phyloP scores from a whole-genome alignment of 2,329 filamentous ascomycete genomes.

The Neonectria hederae region DNA sequence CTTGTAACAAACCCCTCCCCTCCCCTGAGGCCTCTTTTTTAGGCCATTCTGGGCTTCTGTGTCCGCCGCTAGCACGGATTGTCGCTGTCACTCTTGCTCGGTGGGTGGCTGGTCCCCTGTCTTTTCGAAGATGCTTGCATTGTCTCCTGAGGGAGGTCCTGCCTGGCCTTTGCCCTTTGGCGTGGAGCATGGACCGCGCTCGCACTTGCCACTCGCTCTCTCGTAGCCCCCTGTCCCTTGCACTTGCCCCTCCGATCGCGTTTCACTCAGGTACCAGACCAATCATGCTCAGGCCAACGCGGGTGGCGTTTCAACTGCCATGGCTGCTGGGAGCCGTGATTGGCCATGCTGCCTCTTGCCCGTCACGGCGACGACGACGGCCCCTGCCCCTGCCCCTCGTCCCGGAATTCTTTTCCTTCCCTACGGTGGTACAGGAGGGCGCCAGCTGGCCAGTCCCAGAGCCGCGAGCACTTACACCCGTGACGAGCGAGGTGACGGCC shows the following conservation, averaged over 20 bases:
- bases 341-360: constrained; percentile 23
- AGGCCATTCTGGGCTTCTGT: neutral
- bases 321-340: constrained; percentile 22
- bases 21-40: constrained; percentile 5
- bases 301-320: constrained; percentile 36
- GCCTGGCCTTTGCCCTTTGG: neutral
- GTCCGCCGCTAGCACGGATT: constrained; percentile 11
- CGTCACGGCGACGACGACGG: constrained; percentile 24
- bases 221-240: neutral
- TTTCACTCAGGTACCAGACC: constrained; percentile 39
- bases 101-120: neutral
- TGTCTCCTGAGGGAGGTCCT: neutral
- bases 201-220: constrained; percentile 16
- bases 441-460: constrained; percentile 29
- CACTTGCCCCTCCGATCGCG: constrained; percentile 18
- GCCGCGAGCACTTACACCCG: constrained; percentile 27
- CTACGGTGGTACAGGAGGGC: constrained; percentile 12
- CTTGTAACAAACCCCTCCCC: neutral
- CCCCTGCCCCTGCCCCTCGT: constrained; percentile 26
- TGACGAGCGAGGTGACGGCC: constrained; percentile 17
- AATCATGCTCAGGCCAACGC: constrained; percentile 30
- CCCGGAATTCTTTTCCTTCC: constrained; percentile 1
- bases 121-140: neutral
- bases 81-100: constrained; percentile 5
- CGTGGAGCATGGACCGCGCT: neutral